These are phyloP conservation scores for Eucalyptus erythrocorys DNA, from an alignment of 345 rosid species.

Conservation along the genomic window DNA sequence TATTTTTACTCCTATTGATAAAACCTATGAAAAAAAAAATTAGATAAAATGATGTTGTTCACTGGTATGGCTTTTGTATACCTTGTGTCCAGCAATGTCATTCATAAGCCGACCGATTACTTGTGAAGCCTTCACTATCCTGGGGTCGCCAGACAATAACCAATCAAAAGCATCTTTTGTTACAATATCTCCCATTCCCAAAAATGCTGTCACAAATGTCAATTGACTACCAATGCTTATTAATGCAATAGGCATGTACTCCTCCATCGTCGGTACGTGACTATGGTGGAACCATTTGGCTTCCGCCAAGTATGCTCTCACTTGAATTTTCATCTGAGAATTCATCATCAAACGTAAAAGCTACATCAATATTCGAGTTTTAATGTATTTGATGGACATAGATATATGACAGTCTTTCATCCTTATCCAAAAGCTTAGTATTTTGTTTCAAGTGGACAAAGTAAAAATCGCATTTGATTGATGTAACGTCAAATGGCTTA, in stretches of 20 bases:
- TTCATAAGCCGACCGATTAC: not conserved
- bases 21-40: not conserved
- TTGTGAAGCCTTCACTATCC: not conserved
- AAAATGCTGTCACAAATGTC: not conserved
- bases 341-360: not conserved
- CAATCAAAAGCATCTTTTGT: not conserved
- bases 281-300: too few species aligned
- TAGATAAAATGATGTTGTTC: not conserved
- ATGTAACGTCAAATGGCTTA: not conserved
- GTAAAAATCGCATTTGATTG: not conserved
- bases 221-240: not conserved
- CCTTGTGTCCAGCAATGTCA: constrained; percentile 2
- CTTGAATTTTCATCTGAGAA: not conserved
- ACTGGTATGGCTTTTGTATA: not conserved
- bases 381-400: too few species aligned
- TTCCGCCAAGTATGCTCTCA: too few species aligned
- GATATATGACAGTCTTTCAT: too few species aligned
- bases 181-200: not conserved
- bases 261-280: too few species aligned
- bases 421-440: too few species aligned
- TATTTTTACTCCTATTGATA: not conserved
- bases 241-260: not conserved
- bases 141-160: not conserved
- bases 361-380: too few species aligned
- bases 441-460: not conserved